Evolutionary conservation across 371 early-diverging fungal species (phyloP), one percentile per base, ranked within the genome.

Genomic region (Actinomortierella wolfii): DNA sequence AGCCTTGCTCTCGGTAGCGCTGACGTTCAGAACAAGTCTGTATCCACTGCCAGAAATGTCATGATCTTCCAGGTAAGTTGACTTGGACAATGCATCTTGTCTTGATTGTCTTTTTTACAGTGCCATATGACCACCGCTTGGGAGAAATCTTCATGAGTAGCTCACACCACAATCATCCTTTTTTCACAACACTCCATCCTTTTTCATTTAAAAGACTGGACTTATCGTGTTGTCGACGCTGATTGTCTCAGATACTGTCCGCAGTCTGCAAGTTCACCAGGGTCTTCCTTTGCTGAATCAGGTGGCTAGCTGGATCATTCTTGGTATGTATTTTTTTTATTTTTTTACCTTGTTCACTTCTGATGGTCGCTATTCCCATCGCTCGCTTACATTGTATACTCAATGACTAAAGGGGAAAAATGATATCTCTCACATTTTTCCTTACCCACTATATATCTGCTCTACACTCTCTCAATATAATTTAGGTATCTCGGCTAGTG

Each of bases 241-340:
- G 7, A 68, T 84, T 28, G 86, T 86, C 3, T 83, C 83, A 51
- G 79, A 65, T 14, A 84, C 86, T 6, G 76, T 84, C 21, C 58
- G 54, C 39, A 85, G 86, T 63, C 74, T 86, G 24, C 69, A 77
- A 17, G 77, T 67, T 0, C 83, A 89, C 34, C 70, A 86, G 24
- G 91, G 92, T 7, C 73, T 94, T 42, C 92, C 92, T 1, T 24
- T 83, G 7, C 11, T 90, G 48, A 94, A 92, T 71, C 88, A 89
- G 67, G 44, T 80, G 6, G 59, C 76, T n/a, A 89, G 88, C 53
- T 92, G 92, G 92, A 49, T 64, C 29, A 82, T 91, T 39, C 61
- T 91, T 29, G 81, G 89, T 83, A 84, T 78, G 69, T 70, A 43
- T 28, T 23, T 24, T 20, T 15, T 28, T 29, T 7, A 13, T 34